These are phyloP conservation scores for Kodamaea nitidulidarum DNA, from an alignment of 805 yeast genomes.

Conservation along the genomic window DNA sequence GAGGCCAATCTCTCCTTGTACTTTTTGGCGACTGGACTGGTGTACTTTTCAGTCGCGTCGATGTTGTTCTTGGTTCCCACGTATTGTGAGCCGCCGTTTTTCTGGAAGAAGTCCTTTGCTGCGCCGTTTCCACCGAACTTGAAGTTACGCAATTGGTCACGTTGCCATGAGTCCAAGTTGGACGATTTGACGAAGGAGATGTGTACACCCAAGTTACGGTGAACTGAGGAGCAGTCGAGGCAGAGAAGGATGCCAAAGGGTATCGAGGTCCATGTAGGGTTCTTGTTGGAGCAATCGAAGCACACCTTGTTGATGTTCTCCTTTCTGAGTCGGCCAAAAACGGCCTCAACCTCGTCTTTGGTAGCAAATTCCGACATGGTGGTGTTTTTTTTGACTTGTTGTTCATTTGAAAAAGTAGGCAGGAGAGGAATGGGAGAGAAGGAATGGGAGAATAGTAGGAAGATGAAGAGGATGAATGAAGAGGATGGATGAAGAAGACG, in stretches of 20 bases:
- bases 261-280: conserved; percentile 98
- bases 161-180: conserved; percentile 90
- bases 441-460: not conserved
- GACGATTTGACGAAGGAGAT: conserved; percentile 92
- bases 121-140: conserved; percentile 89
- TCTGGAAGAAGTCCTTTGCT: conserved; percentile 77
- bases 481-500: not conserved
- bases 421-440: not conserved
- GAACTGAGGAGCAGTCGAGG: conserved; percentile 92
- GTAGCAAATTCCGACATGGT: conserved; percentile 52
- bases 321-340: conserved; percentile 61
- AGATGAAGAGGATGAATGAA: not conserved
- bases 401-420: not conserved
- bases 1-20: conserved; percentile 78
- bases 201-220: conserved; percentile 94
- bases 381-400: conserved; percentile 1
- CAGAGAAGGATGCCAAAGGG: conserved; percentile 93
- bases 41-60: conserved; percentile 75
- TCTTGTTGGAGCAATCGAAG: conserved; percentile 90
- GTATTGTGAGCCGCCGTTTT: conserved; percentile 79
- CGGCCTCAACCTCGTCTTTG: conserved; percentile 62
- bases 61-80: conserved; percentile 41
- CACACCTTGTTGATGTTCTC: conserved; percentile 77
- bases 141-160: conserved; percentile 84
- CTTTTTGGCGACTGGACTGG: conserved; percentile 70